phyloP scores from a whole-genome alignment of 768 basidiomycete species.

The Lactarius hengduanensis region DNA sequence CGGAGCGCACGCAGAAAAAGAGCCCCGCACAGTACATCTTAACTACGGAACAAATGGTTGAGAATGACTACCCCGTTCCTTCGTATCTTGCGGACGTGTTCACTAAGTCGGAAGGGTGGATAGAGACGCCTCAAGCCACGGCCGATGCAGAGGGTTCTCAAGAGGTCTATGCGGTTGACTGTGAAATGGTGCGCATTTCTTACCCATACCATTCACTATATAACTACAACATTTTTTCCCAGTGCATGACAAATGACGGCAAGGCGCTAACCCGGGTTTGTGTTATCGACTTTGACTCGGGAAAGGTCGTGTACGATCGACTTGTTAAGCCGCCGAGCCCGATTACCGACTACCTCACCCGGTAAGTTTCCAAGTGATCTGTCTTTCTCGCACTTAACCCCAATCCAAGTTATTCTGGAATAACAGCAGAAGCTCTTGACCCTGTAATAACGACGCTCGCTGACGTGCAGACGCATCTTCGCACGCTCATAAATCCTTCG shows the following conservation, averaged over 20 bases:
- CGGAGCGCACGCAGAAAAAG: constrained; percentile 58
- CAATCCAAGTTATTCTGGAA: constrained; percentile 82
- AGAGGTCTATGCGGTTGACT: constrained; percentile 84
- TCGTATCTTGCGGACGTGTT: constrained; percentile 78
- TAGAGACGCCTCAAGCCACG: constrained; percentile 66
- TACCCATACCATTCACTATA: background rate
- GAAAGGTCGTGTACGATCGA: constrained; percentile 78
- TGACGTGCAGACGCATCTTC: constrained; percentile 71
- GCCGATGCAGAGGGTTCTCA: constrained; percentile 37
- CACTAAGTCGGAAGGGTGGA: constrained; percentile 67
- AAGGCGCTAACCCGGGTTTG: constrained; percentile 87
- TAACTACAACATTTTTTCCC: background rate
- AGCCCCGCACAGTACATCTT: constrained; percentile 72
- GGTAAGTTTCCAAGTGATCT: constrained; percentile 43
- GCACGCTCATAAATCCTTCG: constrained; percentile 58
- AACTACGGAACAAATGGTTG: constrained; percentile 82
- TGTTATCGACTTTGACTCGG: constrained; percentile 73
- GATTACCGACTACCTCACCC: constrained; percentile 89
- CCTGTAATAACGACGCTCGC: constrained; percentile 74
- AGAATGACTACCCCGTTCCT: constrained; percentile 91
- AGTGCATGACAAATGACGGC: constrained; percentile 90
- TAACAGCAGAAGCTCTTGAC: constrained; percentile 71
- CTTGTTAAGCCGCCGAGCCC: constrained; percentile 86
- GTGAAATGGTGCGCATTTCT: constrained; percentile 81
- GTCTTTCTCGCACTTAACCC: background rate